phyloP scores from a whole-genome alignment of 164 flowering plant genomes.

The Paratinospora sagittata region DNA sequence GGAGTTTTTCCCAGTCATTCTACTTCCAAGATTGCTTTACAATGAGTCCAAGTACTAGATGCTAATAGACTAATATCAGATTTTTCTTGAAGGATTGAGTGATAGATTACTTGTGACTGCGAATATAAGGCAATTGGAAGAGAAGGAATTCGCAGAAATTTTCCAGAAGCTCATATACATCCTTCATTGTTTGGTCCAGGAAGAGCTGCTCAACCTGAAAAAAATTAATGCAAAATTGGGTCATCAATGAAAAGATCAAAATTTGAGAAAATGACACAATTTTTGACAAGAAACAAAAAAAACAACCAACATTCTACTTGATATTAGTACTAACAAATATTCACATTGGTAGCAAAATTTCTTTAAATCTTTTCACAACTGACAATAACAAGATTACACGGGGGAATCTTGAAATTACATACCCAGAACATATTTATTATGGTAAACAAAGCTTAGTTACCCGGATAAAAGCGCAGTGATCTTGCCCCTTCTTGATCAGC shows the following conservation, averaged over 20 bases:
- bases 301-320: too few species aligned
- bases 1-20: too few species aligned
- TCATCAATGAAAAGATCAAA: not conserved
- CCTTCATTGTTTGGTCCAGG: conserved; percentile 38
- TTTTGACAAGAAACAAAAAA: too few species aligned
- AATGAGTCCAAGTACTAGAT: too few species aligned
- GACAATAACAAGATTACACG: too few species aligned
- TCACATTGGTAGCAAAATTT: too few species aligned
- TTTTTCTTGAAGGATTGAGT: not conserved
- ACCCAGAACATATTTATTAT: not conserved
- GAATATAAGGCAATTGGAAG: conserved; percentile 51
- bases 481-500: conserved; percentile 52
- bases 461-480: conserved; percentile 45
- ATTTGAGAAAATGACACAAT: not conserved
- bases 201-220: conserved; percentile 66
- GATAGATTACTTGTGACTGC: conserved; percentile 20
- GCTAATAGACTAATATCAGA: not conserved
- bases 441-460: conserved; percentile 31
- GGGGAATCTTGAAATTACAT: not conserved
- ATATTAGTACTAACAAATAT: too few species aligned
- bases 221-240: not conserved
- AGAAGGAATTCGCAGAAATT: conserved; percentile 62
- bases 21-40: not conserved
- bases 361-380: too few species aligned
- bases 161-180: conserved; percentile 57